Base-by-base conservation (phyloP, 2,329 filamentous ascomycete genomes). In the Ceratocystiopsis minuta region DNA sequence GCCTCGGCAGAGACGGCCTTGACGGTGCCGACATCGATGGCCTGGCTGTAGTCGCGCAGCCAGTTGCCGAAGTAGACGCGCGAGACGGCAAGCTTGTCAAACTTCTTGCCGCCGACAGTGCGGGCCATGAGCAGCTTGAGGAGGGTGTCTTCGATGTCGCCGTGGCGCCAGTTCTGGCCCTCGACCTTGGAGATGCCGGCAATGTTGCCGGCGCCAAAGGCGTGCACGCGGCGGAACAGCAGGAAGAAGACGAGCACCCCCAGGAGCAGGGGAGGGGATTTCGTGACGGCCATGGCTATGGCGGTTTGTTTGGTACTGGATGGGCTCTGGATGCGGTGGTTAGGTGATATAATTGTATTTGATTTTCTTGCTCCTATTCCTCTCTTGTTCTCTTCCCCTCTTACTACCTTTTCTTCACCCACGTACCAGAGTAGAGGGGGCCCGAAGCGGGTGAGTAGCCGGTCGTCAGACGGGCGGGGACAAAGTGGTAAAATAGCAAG, bases 31-130 rank as follows among this genome's bases (percentile, higher is more conserved):
- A 94, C 83, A 58, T 95, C 87, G 52, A 94, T 82, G 46, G 86
- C 87, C 60, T 95, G 87, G 41, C 82, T 90, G 61, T 95, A 95
- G 61, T 95, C 87, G 45, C 72, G 75, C 32, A 94, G 73, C 87
- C 87, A 94, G 65, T 94, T 95, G 49, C 87, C 87, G 64, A 95
- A 95, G 65, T 95, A 95, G 48, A 92, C 82, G 46, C 86, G 75
- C 49, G 87, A 82, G 48, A 94, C 81, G 55, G 78, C 80, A 54
- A 93, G 73, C 64, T 90, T 90, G 65, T 72, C 75, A 62, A 93
- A 94, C 55, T 87, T 92, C 66, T 87, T 86, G 48, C 72, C 72
- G 48, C 63, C 64, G 16, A 73, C 75, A 34, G 69, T 67, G 46
- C 70, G 67, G 36, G 76, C 73, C 56, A 80, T 72, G 38, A 62